These are phyloP conservation scores for Penicillium rolfsii DNA, from an alignment of 2,329 filamentous ascomycete species.

Conservation along the genomic window DNA sequence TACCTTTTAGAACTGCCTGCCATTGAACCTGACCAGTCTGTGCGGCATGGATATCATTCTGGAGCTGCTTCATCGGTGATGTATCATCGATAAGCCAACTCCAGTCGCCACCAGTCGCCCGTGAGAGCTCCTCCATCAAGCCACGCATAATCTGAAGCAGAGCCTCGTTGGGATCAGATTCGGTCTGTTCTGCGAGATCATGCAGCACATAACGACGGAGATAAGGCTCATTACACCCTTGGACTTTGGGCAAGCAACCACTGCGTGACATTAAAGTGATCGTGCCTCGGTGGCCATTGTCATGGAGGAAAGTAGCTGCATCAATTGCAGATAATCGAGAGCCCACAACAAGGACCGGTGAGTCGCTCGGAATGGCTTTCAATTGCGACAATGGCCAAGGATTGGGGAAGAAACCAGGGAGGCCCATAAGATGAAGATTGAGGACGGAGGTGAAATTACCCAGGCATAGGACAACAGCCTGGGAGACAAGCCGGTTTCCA, in stretches of 20 bases:
- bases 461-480: neutral
- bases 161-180: neutral
- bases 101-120: neutral
- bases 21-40: slow-evolving; percentile 1
- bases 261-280: slow-evolving; percentile 4
- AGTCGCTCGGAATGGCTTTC: neutral
- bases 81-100: slow-evolving; percentile 2
- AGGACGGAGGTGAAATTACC: neutral
- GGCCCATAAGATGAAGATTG: neutral
- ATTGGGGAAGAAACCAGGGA: neutral
- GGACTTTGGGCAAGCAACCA: slow-evolving; percentile 1
- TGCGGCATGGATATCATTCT: slow-evolving; percentile 3
- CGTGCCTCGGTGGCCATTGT: slow-evolving; percentile 4
- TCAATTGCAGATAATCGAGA: slow-evolving; percentile 4
- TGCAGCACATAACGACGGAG: slow-evolving; percentile 3
- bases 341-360: neutral
- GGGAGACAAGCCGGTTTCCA: neutral
- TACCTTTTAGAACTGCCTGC: neutral
- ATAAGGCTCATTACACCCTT: neutral
- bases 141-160: slow-evolving; percentile 1
- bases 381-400: slow-evolving; percentile 1
- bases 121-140: slow-evolving; percentile 1
- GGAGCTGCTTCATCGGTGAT: slow-evolving; percentile 3
- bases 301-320: neutral
- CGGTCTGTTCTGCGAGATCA: neutral